Conservation (phyloP, 2,329 filamentous ascomycete genomes). For the Ilyonectria sp. region DNA sequence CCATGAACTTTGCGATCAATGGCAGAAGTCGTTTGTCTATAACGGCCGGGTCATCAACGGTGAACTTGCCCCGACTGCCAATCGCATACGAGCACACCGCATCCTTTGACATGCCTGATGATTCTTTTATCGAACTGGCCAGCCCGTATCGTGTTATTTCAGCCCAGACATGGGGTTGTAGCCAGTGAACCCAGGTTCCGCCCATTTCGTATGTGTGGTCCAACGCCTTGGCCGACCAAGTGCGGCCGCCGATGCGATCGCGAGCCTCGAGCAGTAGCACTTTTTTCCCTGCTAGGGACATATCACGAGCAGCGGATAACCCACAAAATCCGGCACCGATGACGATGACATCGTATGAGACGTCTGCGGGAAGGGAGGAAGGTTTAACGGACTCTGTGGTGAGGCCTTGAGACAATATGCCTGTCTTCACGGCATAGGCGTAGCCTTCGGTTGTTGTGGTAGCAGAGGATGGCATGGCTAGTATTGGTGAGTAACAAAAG, state of each 20-base stretch:
- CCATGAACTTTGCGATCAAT: no score
- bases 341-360: constrained; percentile 15
- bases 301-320: constrained; percentile 18
- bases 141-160: not conserved
- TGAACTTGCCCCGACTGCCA: no score
- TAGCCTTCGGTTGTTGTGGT: no score
- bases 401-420: no score
- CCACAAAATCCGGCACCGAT: constrained; percentile 20
- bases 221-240: constrained; percentile 52
- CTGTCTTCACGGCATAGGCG: no score
- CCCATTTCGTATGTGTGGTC: constrained; percentile 56
- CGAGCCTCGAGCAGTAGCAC: constrained; percentile 54
- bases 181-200: constrained; percentile 57
- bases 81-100: not conserved
- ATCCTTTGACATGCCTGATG: not conserved
- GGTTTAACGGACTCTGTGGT: no score
- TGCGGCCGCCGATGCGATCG: constrained; percentile 57
- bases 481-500: no score
- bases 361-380: no score
- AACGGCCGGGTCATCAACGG: no score
- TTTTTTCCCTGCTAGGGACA: not conserved
- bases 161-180: not conserved
- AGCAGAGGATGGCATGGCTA: no score
- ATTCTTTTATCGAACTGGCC: not conserved
- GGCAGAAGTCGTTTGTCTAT: no score